Conservation (phyloP, 768 basidiomycete species). For the Amanita pseudoporphyria region DNA sequence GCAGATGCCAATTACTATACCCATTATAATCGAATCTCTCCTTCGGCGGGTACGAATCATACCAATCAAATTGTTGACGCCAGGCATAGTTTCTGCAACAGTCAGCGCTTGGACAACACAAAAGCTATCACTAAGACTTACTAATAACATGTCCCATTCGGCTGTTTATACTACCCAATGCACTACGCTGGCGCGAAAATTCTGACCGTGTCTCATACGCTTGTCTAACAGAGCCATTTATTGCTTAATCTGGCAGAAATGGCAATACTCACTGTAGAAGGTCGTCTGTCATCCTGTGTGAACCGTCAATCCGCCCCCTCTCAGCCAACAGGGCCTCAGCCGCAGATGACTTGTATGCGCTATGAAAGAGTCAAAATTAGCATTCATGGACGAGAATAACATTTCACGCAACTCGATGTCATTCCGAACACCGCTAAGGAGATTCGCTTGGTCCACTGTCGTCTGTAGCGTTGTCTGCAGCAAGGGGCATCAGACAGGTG, state of each 20-base stretch:
- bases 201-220: slow-evolving; percentile 95
- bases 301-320: slow-evolving; percentile 82
- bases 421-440: slow-evolving; percentile 85
- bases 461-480: slow-evolving; percentile 66
- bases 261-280: slow-evolving; percentile 59
- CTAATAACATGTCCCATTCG: slow-evolving; percentile 80
- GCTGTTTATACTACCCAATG: slow-evolving; percentile 69
- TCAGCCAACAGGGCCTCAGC: slow-evolving; percentile 85
- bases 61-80: slow-evolving; percentile 78
- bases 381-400: neutral
- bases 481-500: neutral
- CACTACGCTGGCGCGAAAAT: slow-evolving; percentile 72
- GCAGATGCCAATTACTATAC: slow-evolving; percentile 81
- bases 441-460: slow-evolving; percentile 78
- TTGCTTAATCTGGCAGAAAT: slow-evolving; percentile 2
- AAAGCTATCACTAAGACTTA: slow-evolving; percentile 26
- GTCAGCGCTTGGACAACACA: slow-evolving; percentile 1
- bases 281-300: slow-evolving; percentile 91
- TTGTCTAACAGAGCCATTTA: slow-evolving; percentile 46
- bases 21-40: slow-evolving; percentile 84
- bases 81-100: slow-evolving; percentile 77
- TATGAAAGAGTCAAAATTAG: slow-evolving; percentile 18
- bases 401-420: slow-evolving; percentile 81
- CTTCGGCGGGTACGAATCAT: slow-evolving; percentile 92
- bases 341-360: slow-evolving; percentile 85